Evolutionary conservation across 257 asterid species (phyloP).

Genomic region (Penstemon eatonii): DNA sequence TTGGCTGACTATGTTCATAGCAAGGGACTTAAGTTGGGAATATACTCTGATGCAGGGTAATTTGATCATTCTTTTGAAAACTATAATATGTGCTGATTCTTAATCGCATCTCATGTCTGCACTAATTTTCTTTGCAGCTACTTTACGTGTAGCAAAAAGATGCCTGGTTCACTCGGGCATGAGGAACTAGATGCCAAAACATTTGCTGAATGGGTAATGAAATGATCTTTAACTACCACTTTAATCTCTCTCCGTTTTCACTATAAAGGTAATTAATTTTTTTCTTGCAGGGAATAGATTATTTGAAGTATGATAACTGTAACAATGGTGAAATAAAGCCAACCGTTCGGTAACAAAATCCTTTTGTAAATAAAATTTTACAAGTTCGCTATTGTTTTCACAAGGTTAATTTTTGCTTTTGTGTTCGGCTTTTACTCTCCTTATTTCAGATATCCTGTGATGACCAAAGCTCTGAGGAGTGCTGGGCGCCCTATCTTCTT

Average conservation of each 20-base stretch:
- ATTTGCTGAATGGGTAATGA: constrained; percentile 77
- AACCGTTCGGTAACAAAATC: constrained; percentile 47
- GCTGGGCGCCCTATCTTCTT: constrained; percentile 74
- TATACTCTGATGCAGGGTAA: constrained; percentile 95
- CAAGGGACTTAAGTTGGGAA: constrained; percentile 91
- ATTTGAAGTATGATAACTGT: constrained; percentile 90
- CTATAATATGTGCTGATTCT: neutral
- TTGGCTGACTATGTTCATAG: constrained; percentile 84
- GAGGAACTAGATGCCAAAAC: constrained; percentile 88
- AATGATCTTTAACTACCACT: neutral
- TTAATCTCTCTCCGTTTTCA: neutral
- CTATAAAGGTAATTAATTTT: neutral
- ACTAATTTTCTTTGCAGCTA: constrained; percentile 45
- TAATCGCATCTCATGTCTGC: neutral
- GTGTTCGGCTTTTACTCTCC: neutral
- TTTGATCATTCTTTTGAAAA: neutral
- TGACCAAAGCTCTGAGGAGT: constrained; percentile 83
- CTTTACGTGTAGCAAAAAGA: constrained; percentile 68
- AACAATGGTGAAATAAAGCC: constrained; percentile 72
- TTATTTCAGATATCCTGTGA: constrained; percentile 65
- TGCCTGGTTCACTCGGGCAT: constrained; percentile 94
- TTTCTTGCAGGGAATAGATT: constrained; percentile 77
- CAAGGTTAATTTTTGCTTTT: neutral
- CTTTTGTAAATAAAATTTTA: neutral
- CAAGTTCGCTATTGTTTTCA: neutral